Conservation (phyloP, 78 protist genomes). For the Dictyostelium capitatum region DNA sequence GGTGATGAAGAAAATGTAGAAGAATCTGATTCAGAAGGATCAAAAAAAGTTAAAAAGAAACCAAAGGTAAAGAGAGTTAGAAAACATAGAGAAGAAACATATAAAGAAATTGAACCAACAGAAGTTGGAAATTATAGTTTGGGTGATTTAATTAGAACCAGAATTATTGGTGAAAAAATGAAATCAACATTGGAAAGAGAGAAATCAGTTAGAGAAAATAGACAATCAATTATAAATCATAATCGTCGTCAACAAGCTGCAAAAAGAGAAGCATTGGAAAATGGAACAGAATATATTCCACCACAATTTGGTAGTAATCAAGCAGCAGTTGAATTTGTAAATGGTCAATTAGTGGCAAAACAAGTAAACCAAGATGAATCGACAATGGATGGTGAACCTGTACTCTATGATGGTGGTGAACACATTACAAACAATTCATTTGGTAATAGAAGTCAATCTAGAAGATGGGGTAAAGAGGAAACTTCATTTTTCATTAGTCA, state of each 20-base stretch:
- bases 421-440: neutral
- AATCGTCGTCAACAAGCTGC: neutral
- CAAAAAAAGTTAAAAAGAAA: neutral
- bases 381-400: neutral
- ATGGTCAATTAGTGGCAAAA: constrained; percentile 7
- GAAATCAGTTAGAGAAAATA: neutral
- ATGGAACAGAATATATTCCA: neutral
- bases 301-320: neutral
- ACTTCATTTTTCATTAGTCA: constrained; percentile 6
- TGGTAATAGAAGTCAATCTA: neutral
- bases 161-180: constrained; percentile 24
- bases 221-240: constrained; percentile 3
- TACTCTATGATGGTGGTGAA: neutral
- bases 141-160: neutral
- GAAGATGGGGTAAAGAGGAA: constrained; percentile 39
- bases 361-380: neutral
- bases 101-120: constrained; percentile 20
- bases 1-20: too few species aligned
- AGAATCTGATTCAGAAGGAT: too few species aligned
- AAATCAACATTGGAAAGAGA: constrained; percentile 41
- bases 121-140: constrained; percentile 1
- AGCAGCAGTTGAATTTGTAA: neutral
- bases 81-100: neutral
- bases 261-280: neutral
- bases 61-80: neutral